phyloP scores from a whole-genome alignment of 176 grass and related monocot species.

The Cenchrus purpureus region DNA sequence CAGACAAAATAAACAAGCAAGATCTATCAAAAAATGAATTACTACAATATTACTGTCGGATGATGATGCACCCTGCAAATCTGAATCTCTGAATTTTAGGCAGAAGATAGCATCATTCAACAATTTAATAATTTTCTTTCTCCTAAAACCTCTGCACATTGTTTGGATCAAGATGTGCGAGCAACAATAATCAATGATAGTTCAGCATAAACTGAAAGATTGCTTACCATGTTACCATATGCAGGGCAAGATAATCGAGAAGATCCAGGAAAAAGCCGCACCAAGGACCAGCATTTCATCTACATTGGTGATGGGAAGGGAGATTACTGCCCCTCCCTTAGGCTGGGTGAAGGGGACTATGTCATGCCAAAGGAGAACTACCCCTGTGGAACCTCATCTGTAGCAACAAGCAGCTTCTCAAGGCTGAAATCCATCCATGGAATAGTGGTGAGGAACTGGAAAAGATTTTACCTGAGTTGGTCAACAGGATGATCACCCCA shows the following conservation, averaged over 20 bases:
- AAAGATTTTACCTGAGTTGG: conserved; percentile 55
- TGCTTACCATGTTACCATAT: conserved; percentile 29
- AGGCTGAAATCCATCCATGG: conserved; percentile 75
- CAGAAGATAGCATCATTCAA: neutral
- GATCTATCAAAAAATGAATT: conserved; percentile 21
- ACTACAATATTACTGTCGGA: neutral
- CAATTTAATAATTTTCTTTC: neutral
- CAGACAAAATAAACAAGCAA: conserved; percentile 13
- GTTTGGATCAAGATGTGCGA: neutral
- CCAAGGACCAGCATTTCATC: conserved; percentile 55
- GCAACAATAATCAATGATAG: neutral
- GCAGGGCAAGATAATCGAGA: conserved; percentile 79
- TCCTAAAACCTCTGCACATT: conserved; percentile 9
- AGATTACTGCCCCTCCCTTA: conserved; percentile 76
- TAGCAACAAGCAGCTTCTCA: conserved; percentile 55
- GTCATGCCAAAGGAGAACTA: conserved; percentile 85
- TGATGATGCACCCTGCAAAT: conserved; percentile 3
- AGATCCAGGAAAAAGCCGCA: conserved; percentile 41
- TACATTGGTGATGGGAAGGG: conserved; percentile 81
- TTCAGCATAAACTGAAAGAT: conserved; percentile 30
- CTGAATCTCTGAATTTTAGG: conserved; percentile 30
- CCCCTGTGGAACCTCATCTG: conserved; percentile 71
- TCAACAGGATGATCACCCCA: conserved; percentile 44
- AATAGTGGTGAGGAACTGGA: conserved; percentile 51
- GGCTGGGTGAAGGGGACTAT: conserved; percentile 69